These are phyloP conservation scores for Catharanthus roseus DNA, from an alignment of 257 asterid species.

Conservation along the genomic window DNA sequence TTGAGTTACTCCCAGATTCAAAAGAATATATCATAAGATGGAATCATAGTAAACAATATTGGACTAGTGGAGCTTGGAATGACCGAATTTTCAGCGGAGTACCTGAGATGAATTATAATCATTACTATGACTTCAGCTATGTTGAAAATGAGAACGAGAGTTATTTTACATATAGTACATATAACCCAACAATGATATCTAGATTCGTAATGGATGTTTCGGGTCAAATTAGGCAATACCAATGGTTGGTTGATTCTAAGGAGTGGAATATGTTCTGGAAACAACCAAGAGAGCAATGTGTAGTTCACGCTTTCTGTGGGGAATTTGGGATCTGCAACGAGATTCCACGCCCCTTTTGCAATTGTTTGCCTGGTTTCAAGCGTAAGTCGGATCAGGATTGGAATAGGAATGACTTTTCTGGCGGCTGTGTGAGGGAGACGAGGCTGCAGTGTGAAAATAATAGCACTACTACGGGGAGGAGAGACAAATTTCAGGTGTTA, in stretches of 20 bases:
- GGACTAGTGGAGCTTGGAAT: conserved; percentile 73
- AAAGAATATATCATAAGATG: conserved; percentile 47
- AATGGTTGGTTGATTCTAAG: conserved; percentile 22
- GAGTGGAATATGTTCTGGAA: conserved; percentile 38
- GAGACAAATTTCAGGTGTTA: conserved; percentile 23
- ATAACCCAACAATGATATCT: conserved; percentile 10
- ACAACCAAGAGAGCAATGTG: conserved; percentile 39
- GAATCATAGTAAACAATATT: conserved; percentile 40
- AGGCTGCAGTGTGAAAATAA: conserved; percentile 23
- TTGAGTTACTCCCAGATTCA: conserved; percentile 44
- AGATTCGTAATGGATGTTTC: conserved; percentile 40
- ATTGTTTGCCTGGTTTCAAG: conserved; percentile 35
- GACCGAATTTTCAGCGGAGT: conserved; percentile 47
- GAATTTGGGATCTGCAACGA: conserved; percentile 35
- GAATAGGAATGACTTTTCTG: conserved; percentile 34
- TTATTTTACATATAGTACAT: conserved; percentile 34
- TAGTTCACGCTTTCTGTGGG: conserved; percentile 46
- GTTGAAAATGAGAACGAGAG: conserved; percentile 26
- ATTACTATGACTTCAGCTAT: conserved; percentile 29
- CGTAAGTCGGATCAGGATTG: conserved; percentile 23
- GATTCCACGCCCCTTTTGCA: conserved; percentile 27
- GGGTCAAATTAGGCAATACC: conserved; percentile 37
- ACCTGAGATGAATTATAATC: conserved; percentile 36
- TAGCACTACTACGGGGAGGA: conserved; percentile 3
- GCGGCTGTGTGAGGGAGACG: conserved; percentile 35